A percentile compares a stretch with the other conserved stretches of the same genome.
These are phyloP conservation scores for Graphium sp. DNA, from an alignment of 2,329 filamentous ascomycete genomes.

Conservation along the genomic window DNA sequence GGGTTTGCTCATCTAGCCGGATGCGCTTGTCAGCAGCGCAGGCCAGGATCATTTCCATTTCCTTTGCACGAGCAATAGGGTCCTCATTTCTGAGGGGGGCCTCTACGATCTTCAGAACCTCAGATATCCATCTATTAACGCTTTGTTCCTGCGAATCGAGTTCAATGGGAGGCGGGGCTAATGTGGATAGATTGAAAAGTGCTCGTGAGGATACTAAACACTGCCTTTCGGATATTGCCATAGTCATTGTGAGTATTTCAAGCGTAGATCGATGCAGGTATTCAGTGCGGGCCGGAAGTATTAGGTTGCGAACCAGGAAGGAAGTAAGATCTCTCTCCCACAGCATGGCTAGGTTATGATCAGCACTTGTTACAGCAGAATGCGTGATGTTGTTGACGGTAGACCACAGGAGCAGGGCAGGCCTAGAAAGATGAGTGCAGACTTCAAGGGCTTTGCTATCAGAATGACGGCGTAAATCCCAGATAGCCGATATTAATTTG, in stretches of 20 bases:
- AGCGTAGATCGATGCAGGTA: constrained; percentile 25
- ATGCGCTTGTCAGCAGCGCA: constrained; percentile 13
- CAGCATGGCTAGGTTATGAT: too few species aligned
- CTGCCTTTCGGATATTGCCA: constrained; percentile 18
- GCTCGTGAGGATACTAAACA: constrained; percentile 20
- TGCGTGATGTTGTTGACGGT: constrained; percentile 6
- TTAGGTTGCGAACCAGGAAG: constrained; percentile 32
- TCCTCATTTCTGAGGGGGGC: constrained; percentile 9
- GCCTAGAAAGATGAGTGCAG: constrained; percentile 25
- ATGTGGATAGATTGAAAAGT: too few species aligned
- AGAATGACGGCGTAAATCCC: constrained; percentile 36
- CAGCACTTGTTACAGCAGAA: too few species aligned
- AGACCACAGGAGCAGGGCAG: constrained; percentile 13
- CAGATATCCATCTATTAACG: constrained; percentile 18
- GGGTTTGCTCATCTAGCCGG: constrained; percentile 18
- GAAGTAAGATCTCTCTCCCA: constrained; percentile 30
- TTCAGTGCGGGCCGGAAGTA: constrained; percentile 29
- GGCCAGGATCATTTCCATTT: constrained; percentile 14
- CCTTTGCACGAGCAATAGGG: constrained; percentile 9
- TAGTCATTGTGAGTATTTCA: constrained; percentile 20
- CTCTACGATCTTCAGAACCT: constrained; percentile 16
- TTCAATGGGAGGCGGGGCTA: too few species aligned
- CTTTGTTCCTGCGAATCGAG: too few species aligned
- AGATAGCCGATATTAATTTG: constrained; percentile 24
- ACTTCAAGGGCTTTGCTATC: constrained; percentile 28